Evolutionary conservation across 2,329 filamentous ascomycete species (phyloP).

Genomic region (Dendryphion nanum): DNA sequence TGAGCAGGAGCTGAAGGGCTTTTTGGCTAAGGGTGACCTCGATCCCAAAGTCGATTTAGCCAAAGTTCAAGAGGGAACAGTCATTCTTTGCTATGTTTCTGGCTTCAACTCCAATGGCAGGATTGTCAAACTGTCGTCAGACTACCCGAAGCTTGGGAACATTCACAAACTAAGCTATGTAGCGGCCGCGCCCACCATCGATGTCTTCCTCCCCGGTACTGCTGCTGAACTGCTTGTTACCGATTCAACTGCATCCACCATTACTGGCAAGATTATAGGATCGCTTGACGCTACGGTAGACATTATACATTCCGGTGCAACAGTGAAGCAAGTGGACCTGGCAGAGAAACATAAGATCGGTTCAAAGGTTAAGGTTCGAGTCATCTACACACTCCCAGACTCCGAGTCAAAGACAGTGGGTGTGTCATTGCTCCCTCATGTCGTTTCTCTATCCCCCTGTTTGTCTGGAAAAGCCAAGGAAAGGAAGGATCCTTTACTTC

Average conservation of each 20-base stretch:
- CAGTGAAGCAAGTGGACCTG: slow-evolving; percentile 66
- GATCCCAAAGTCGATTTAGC: slow-evolving; percentile 64
- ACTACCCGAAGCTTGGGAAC: slow-evolving; percentile 67
- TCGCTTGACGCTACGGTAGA: slow-evolving; percentile 89
- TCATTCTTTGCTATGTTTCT: slow-evolving; percentile 79
- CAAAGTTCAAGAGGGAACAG: slow-evolving; percentile 75
- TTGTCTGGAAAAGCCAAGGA: slow-evolving; percentile 38
- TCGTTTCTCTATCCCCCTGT: slow-evolving; percentile 61
- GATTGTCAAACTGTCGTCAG: slow-evolving; percentile 80
- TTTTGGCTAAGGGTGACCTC: slow-evolving; percentile 81
- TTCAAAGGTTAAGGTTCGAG: slow-evolving; percentile 77
- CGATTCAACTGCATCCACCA: slow-evolving; percentile 69
- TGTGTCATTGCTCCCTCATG: slow-evolving; percentile 83
- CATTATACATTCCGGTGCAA: slow-evolving; percentile 80
- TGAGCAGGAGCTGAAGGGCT: slow-evolving; percentile 68
- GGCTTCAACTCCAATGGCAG: slow-evolving; percentile 75
- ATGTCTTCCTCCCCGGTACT: slow-evolving; percentile 88
- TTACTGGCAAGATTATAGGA: slow-evolving; percentile 88
- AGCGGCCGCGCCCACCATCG: slow-evolving; percentile 78
- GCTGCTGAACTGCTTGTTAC: slow-evolving; percentile 81
- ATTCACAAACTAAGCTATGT: slow-evolving; percentile 65
- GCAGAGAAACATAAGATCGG: slow-evolving; percentile 79
- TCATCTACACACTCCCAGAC: slow-evolving; percentile 83
- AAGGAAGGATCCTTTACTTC: slow-evolving; percentile 55
- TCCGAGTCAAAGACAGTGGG: slow-evolving; percentile 80